Conservation (phyloP, 768 basidiomycete genomes). For the Xerocomellus dryophilus region DNA sequence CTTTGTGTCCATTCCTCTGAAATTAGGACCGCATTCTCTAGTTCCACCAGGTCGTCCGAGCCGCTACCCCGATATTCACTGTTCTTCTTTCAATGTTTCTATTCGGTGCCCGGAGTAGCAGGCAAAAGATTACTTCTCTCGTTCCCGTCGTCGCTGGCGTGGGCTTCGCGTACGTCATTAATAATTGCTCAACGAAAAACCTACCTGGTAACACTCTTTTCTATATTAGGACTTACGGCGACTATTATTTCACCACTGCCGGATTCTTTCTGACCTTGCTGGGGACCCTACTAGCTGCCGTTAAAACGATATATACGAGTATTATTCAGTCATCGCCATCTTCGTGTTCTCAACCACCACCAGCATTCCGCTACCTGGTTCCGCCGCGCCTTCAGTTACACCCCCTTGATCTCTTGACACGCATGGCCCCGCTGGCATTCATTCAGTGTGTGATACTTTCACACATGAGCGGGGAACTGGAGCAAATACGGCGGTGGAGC, state of each 20-base stretch:
- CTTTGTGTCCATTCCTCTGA: neutral
- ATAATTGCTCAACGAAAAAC: neutral
- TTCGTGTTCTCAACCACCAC: slow-evolving; percentile 15
- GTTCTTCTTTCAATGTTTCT: slow-evolving; percentile 73
- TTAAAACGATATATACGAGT: slow-evolving; percentile 93
- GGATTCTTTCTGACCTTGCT: slow-evolving; percentile 87
- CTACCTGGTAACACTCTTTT: neutral
- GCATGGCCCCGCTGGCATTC: slow-evolving; percentile 91
- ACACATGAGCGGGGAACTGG: slow-evolving; percentile 76
- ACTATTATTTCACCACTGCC: slow-evolving; percentile 85
- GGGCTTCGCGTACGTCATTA: slow-evolving; percentile 66
- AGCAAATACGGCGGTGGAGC: slow-evolving; percentile 50
- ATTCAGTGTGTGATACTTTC: slow-evolving; percentile 81
- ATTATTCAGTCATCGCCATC: slow-evolving; percentile 55
- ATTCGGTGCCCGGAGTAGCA: slow-evolving; percentile 57
- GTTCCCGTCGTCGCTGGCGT: slow-evolving; percentile 88
- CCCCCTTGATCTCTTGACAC: slow-evolving; percentile 82
- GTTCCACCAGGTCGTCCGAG: slow-evolving; percentile 98
- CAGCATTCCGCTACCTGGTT: slow-evolving; percentile 22
- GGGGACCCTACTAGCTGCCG: slow-evolving; percentile 86
- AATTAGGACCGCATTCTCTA: slow-evolving; percentile 27
- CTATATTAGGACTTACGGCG: slow-evolving; percentile 82
- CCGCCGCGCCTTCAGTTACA: slow-evolving; percentile 47
- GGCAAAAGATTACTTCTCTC: slow-evolving; percentile 65
- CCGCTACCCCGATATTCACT: slow-evolving; percentile 90